phyloP scores from a whole-genome alignment of 176 grass and related monocot genomes.

The Musa beccarii region DNA sequence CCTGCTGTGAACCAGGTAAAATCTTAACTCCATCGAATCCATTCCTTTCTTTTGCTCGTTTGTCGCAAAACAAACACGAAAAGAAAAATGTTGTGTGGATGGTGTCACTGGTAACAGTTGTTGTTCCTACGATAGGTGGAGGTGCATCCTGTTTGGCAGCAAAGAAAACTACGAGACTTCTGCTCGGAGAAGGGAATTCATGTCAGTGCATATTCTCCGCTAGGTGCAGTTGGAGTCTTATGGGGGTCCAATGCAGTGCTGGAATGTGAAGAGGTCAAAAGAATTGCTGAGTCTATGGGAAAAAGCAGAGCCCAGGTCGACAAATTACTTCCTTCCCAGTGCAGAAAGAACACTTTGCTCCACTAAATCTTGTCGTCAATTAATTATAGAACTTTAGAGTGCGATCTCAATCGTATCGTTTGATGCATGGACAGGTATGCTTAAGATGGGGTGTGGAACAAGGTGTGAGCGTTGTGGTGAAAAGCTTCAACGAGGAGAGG shows the following conservation, averaged over 20 bases:
- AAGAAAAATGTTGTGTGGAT: too few species aligned
- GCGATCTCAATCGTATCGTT: too few species aligned
- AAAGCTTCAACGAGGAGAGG: conserved; percentile 10
- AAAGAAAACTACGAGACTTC: too few species aligned
- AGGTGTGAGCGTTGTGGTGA: neutral
- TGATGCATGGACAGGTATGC: neutral
- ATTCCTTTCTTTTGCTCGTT: too few species aligned
- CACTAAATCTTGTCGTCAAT: too few species aligned
- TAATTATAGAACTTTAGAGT: too few species aligned
- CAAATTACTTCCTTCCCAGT: too few species aligned
- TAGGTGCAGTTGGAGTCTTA: conserved; percentile 51
- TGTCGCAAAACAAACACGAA: too few species aligned
- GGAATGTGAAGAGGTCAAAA: conserved; percentile 32
- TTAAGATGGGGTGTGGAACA: conserved; percentile 4
- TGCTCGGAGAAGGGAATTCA: conserved; percentile 48
- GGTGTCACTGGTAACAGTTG: neutral
- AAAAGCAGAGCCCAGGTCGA: conserved; percentile 48
- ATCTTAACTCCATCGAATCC: neutral
- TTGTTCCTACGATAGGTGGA: conserved; percentile 37
- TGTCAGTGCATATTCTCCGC: conserved; percentile 56
- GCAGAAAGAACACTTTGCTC: too few species aligned
- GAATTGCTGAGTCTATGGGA: conserved; percentile 43
- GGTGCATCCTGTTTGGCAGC: conserved; percentile 68
- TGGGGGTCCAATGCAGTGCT: conserved; percentile 69
- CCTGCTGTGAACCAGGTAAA: conserved; percentile 42